phyloP scores from a whole-genome alignment of 805 yeast genomes.

The Schwanniomyces vanrijiae region DNA sequence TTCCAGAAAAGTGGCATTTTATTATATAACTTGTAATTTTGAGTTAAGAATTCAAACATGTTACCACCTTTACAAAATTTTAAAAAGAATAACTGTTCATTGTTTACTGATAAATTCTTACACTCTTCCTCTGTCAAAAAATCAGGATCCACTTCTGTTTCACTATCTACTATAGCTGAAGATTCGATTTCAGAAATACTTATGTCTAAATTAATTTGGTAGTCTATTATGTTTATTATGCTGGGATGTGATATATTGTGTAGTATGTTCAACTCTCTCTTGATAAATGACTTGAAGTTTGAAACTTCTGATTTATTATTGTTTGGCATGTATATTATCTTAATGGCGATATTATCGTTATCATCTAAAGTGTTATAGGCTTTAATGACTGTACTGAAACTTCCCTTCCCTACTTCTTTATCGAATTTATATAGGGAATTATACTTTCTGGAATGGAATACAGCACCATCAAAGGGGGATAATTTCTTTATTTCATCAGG shows the following conservation, averaged over 20 bases:
- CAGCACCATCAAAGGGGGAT: neutral
- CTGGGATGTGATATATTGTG: conserved; percentile 63
- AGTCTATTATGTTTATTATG: conserved; percentile 61
- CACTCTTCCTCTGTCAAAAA: conserved; percentile 5
- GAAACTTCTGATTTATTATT: conserved; percentile 20
- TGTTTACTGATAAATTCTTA: conserved; percentile 17
- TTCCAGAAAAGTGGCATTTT: conserved; percentile 37
- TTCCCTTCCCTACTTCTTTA: conserved; percentile 59
- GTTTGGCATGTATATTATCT: conserved; percentile 50
- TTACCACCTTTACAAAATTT: conserved; percentile 88
- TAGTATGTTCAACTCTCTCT: conserved; percentile 71
- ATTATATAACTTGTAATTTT: conserved; percentile 39
- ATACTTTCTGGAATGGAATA: conserved; percentile 5
- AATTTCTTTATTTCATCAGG: conserved; percentile 1
- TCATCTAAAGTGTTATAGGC: conserved; percentile 32
- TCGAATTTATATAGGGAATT: conserved; percentile 10
- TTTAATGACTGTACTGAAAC: conserved; percentile 63
- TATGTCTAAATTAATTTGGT: conserved; percentile 32
- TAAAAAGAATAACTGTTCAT: conserved; percentile 53
- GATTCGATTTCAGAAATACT: conserved; percentile 20
- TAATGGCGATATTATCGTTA: conserved; percentile 59
- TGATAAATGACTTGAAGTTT: conserved; percentile 37
- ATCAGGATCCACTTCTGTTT: conserved; percentile 9
- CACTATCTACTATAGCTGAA: conserved; percentile 14
- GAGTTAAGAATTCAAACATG: conserved; percentile 55